Base-by-base conservation (phyloP, 2,329 filamentous ascomycete genomes). In the Ceratocystis cacaofunesta region DNA sequence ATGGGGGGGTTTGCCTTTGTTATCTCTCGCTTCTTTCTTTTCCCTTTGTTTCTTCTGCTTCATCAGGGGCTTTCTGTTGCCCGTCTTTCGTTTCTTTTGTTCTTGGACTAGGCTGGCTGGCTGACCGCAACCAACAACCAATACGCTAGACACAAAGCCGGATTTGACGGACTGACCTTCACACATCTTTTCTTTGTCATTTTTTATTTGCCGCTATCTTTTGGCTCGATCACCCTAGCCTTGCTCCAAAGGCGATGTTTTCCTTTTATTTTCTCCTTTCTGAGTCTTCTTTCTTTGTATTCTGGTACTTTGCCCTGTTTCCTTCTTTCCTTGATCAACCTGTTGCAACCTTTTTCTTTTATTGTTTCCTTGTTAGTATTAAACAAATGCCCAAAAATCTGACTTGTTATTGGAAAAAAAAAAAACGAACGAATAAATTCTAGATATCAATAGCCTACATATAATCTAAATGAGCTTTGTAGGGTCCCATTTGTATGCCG, bases 361-460 rank as follows among this genome's bases (percentile, higher is more conserved):
- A 22, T 52, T 52, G 19, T 52, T 66, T 67, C 61, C n/a, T 69
- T 61, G 69, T 67, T 68, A 57, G 30, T 57, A 5, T 57, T 57
- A 15, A 57, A 28, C 52, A 57, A 57, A 50, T 50, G n/a, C 48
- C 48, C 7, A 6, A 50, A 50, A 25, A 19, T 8, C 3, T 2
- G n/a, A 10, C 5, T 3, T 19, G 1, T 1, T 50, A 10, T 50
- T 10, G 19, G 25, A 19, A 52, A 15, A 52, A 28, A 22, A 15
- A 52, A 52, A 28, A 10, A 52, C 19, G 48, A 41, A 50, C 19
- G 48, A 52, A 28, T 25, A 52, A 25, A 4, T 12, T 41, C 10
- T 3, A 41, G 36, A 41, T 41, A 15, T 15, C 36, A 41, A 41
- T 15, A 41, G 36, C 36, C 10, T 12, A 15, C 36, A 41, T 5